Base-by-base conservation (phyloP, 805 yeast genomes). In the Sporopachydermia lactativora region DNA sequence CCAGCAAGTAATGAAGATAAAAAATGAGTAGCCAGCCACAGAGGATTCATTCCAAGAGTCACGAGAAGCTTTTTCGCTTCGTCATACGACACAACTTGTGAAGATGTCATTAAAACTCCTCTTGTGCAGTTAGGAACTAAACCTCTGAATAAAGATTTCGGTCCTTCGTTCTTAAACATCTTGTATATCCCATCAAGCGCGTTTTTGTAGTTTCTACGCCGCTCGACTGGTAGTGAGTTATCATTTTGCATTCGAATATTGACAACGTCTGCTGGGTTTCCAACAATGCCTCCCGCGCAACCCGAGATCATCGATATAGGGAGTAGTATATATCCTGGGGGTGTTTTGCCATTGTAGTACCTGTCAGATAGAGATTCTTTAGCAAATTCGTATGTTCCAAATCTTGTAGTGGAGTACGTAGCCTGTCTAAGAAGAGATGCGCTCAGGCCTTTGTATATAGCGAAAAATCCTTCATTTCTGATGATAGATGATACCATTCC, bases 181-280 rank as follows among this genome's bases (percentile, higher is more conserved):
- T 78, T 68, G 40, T 54, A 51, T 19, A 85, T 58, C 13, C 95
- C 95, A 54, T 84, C 88, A 34, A 84, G 50, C 0, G 92, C 94
- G 57, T 85, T 77, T 39, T 67, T 66, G 56, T 85, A 84, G 53
- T 80, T 74, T 56, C 95, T 70, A 54, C 86, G 70, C 48, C 75
- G 67, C 2, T 65, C 76, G 3, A 59, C 42, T 3, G 86, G 82
- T 44, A 81, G 63, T 0, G 86, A 62, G 4, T 80, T 73, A 53
- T 84, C 95, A 56, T 84, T 84, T 57, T 84, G 95, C 95, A 84
- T 84, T 60, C 95, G 71, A 47, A 84, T 81, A 50, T 84, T 84
- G 34, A 82, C 85, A 11, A 84, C 80, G 54, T 84, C 95, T 1
- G 92, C 75, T 3, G 95, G 94, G 53, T 84, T 84, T 16, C 95